A percentile compares a stretch with the other conserved stretches of the same genome.
Evolutionary conservation across 2,329 filamentous ascomycete genomes (phyloP).

Genomic region (Pezicula carpinea): DNA sequence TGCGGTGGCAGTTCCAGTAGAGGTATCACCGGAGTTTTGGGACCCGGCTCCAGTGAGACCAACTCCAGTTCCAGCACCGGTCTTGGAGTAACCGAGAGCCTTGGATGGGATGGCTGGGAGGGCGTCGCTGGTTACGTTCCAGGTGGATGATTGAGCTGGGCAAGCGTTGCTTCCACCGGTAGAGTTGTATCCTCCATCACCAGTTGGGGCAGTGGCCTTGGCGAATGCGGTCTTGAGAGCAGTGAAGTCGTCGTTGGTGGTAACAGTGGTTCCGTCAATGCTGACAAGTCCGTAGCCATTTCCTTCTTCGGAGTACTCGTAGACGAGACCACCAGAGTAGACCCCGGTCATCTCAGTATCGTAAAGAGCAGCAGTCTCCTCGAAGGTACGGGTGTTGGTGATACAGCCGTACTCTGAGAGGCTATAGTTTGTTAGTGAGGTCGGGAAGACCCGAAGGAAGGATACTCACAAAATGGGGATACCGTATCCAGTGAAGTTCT

Average conservation of each 20-base stretch:
- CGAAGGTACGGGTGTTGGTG: conserved; percentile 72
- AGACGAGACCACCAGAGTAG: conserved; percentile 91
- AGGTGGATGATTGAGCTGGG: conserved; percentile 37
- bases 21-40: conserved; percentile 10
- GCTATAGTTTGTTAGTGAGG: neutral
- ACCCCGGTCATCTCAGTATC: conserved; percentile 74
- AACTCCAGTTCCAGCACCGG: conserved; percentile 41
- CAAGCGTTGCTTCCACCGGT: conserved; percentile 32
- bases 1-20: conserved; percentile 6
- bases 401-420: conserved; percentile 88
- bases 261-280: conserved; percentile 29
- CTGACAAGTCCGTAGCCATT: conserved; percentile 60
- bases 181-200: conserved; percentile 44
- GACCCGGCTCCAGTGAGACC: conserved; percentile 27
- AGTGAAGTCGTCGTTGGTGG: conserved; percentile 38
- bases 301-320: conserved; percentile 80
- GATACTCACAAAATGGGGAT: conserved; percentile 44
- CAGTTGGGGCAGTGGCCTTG: conserved; percentile 36
- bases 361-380: conserved; percentile 76
- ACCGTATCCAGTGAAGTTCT: conserved; percentile 60
- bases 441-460: conserved; percentile 14
- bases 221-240: conserved; percentile 38
- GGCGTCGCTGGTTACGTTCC: conserved; percentile 38
- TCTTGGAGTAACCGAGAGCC: conserved; percentile 36
- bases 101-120: conserved; percentile 40